Conservation (phyloP, 257 asterid genomes). For the Petunia axillaris region DNA sequence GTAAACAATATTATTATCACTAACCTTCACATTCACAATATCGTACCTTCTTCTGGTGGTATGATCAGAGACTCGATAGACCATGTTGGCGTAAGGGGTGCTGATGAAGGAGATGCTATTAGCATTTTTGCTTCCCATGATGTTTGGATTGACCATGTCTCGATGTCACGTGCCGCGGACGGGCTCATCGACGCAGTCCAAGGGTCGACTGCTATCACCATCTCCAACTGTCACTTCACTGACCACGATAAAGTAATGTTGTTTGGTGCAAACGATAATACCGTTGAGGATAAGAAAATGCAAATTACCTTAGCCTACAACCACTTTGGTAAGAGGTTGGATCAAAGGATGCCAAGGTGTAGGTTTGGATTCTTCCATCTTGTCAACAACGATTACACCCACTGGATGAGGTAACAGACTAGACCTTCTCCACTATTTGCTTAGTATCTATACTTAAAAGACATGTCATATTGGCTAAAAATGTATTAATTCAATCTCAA, state of each 20-base stretch:
- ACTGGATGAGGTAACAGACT: constrained; percentile 43
- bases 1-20: constrained; percentile 39
- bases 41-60: constrained; percentile 26
- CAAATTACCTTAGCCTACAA: constrained; percentile 57
- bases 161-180: constrained; percentile 37
- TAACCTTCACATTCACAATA: constrained; percentile 37
- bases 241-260: constrained; percentile 50
- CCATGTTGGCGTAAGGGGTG: constrained; percentile 30
- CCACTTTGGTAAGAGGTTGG: constrained; percentile 56
- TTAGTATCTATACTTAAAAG: not conserved
- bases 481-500: not conserved
- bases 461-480: not conserved
- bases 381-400: constrained; percentile 75
- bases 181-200: constrained; percentile 40
- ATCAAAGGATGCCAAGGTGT: constrained; percentile 62
- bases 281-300: constrained; percentile 46
- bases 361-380: constrained; percentile 62
- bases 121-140: constrained; percentile 34
- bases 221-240: constrained; percentile 46
- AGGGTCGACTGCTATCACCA: constrained; percentile 43
- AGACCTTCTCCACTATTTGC: too few species aligned
- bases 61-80: constrained; percentile 33
- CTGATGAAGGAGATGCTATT: constrained; percentile 43
- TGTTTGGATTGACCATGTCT: constrained; percentile 68
- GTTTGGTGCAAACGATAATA: constrained; percentile 58